Percentiles rank a stretch among this genome's conserved stretches.
Conservation (phyloP, 805 yeast genomes). For the Sungouiella thailandica region DNA sequence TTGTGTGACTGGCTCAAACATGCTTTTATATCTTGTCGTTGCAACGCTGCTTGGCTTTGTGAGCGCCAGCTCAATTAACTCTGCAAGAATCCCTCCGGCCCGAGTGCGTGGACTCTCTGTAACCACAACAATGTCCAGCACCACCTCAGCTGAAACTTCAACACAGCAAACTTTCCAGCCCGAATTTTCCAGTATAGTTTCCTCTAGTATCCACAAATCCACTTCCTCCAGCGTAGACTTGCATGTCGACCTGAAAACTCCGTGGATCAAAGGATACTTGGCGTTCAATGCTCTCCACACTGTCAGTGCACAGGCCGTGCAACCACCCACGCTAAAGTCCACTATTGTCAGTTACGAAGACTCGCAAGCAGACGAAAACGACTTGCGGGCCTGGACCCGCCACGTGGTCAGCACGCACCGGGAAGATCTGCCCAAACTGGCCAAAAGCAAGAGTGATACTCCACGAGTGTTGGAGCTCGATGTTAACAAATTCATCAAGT, state of each 20-base stretch:
- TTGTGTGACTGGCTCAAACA: too few species aligned
- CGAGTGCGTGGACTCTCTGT: too few species aligned
- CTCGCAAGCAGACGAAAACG: slow-evolving; percentile 1
- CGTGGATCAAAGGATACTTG: slow-evolving; percentile 23
- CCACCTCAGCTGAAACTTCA: too few species aligned
- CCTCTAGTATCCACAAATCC: too few species aligned
- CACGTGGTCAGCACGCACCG: slow-evolving; percentile 15
- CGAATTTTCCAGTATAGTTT: too few species aligned
- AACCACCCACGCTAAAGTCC: background rate
- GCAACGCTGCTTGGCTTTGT: too few species aligned
- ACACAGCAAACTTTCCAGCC: too few species aligned
- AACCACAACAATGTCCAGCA: too few species aligned
- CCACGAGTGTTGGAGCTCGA: slow-evolving; percentile 13
- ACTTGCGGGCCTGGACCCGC: slow-evolving; percentile 24
- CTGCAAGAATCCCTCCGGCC: too few species aligned
- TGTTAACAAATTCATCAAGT: slow-evolving; percentile 26
- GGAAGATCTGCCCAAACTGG: background rate
- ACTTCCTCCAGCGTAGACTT: background rate
- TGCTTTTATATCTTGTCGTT: too few species aligned
- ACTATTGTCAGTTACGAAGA: slow-evolving; percentile 6
- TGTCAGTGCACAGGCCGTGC: background rate
- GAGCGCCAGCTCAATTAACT: too few species aligned
- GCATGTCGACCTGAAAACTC: slow-evolving; percentile 9
- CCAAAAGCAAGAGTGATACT: background rate
- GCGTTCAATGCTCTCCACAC: slow-evolving; percentile 10